A percentile compares a stretch with the other conserved stretches of the same genome.
These are phyloP conservation scores for Trametes meyenii DNA, from an alignment of 768 basidiomycete species.

Conservation along the genomic window DNA sequence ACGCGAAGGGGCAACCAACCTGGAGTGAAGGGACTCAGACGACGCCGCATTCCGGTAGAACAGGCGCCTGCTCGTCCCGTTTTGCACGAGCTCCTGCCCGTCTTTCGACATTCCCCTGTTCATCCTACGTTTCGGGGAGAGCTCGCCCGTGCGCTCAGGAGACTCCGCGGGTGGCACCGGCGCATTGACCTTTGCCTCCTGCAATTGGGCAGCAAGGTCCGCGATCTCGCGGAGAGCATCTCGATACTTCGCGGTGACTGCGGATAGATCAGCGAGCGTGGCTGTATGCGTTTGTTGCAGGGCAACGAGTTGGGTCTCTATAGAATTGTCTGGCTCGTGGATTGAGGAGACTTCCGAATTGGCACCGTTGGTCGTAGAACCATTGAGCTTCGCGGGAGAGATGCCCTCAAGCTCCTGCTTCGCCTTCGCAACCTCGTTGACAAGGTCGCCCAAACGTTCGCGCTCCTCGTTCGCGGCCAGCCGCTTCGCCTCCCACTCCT, in stretches of 20 bases:
- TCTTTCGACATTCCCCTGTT: constrained; percentile 54
- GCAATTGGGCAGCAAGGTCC: constrained; percentile 89
- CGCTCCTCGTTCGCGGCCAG: constrained; percentile 69
- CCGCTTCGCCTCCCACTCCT: constrained; percentile 75
- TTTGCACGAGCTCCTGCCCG: constrained; percentile 44
- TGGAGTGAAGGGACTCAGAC: constrained; percentile 85
- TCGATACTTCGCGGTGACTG: constrained; percentile 80
- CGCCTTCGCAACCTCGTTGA: constrained; percentile 71
- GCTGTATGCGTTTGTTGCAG: constrained; percentile 85
- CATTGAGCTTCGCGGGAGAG: constrained; percentile 31
- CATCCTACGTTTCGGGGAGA: constrained; percentile 55
- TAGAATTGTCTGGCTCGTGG: constrained; percentile 39
- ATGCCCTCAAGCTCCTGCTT: constrained; percentile 65
- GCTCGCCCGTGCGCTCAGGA: constrained; percentile 49
- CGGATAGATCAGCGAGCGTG: constrained; percentile 77
- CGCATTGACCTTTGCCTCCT: constrained; percentile 77
- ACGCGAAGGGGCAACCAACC: constrained; percentile 45
- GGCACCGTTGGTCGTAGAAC: constrained; percentile 24
- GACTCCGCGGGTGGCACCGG: constrained; percentile 44
- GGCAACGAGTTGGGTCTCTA: constrained; percentile 65
- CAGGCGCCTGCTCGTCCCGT: constrained; percentile 62
- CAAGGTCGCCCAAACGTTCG: constrained; percentile 64
- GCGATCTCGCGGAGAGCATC: constrained; percentile 91
- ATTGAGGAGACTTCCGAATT: constrained; percentile 28
- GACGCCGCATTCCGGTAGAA: constrained; percentile 88